Base-by-base conservation (phyloP, 306 rosid species). In the Cicer chorassanicum region DNA sequence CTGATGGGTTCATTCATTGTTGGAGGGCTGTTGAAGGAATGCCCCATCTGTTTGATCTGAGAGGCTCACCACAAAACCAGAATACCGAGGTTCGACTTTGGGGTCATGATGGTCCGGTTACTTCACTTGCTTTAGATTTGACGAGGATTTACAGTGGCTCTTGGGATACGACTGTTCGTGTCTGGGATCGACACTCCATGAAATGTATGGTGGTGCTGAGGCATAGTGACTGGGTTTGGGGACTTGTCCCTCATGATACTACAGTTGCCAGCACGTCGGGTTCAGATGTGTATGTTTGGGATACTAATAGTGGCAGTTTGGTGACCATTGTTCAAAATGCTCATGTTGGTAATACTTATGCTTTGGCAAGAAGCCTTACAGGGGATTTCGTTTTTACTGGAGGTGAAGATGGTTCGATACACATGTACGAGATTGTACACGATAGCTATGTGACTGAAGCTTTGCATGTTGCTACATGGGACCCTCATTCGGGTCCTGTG, bases 181-280 rank as follows among this genome's bases (percentile, higher is more conserved):
- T 94, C 1, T 94, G 98, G 98, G 97, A 91, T 65, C 96, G 98
- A 0, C 66, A 70, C 65, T 82, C 91, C 4, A 82, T 86, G 71
- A 81, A 87, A 76, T 89, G 96, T 76, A 75, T 79, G 12, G 81
- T 34, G 55, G 89, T 94, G 71, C 72, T 91, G 84, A 84, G 96
- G 88, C 98, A 94, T 65, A 82, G 87, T 75, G 98, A 94, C 44
- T 94, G 98, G 98, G 96, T 94, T 12, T 90, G 91, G 91, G 96
- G 84, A 43, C 87, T 94, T 74, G 93, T 82, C 18, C 97, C 97
- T 64, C 92, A 77, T 69, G 93, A 90, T 74, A 83, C 86, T 49
- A 94, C 93, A 12, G 80, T 91, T 68, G 96, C 86, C 45, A 82
- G 83, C 76, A 65, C 90, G 41, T 89, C 98, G 2, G 97, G 98